phyloP scores from a whole-genome alignment of 768 basidiomycete species.

The Leccinum pellstonianum region DNA sequence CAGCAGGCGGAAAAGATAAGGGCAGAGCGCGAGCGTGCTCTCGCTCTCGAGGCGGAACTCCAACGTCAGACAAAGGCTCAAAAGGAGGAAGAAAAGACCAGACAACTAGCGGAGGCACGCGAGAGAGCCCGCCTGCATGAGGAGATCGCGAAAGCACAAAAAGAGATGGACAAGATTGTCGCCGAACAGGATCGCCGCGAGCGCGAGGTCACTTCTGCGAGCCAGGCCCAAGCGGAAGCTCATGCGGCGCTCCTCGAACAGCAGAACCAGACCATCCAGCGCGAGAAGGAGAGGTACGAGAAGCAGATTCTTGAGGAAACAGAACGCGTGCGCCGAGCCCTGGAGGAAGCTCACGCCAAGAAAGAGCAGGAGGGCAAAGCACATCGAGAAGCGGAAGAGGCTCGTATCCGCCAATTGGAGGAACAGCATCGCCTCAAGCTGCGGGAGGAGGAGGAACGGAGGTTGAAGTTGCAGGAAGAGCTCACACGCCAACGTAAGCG shows the following conservation, averaged over 20 bases:
- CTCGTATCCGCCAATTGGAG: constrained; percentile 24
- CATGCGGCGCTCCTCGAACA: constrained; percentile 25
- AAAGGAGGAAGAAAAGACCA: constrained; percentile 28
- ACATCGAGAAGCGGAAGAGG: constrained; percentile 24
- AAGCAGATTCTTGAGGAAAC: constrained; percentile 26
- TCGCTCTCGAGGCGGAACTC: constrained; percentile 31
- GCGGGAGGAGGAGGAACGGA: constrained; percentile 30
- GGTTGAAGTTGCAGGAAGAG: constrained; percentile 26
- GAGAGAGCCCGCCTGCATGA: constrained; percentile 30
- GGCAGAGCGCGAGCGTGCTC: constrained; percentile 30
- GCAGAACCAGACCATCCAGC: constrained; percentile 21
- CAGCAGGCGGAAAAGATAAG: constrained; percentile 30
- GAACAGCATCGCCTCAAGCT: constrained; percentile 30
- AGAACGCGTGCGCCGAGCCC: constrained; percentile 22
- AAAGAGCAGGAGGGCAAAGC: constrained; percentile 25
- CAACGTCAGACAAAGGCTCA: constrained; percentile 24
- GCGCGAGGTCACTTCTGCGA: constrained; percentile 23
- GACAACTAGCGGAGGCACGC: constrained; percentile 25
- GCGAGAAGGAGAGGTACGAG: constrained; percentile 28
- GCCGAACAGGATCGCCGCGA: constrained; percentile 29
- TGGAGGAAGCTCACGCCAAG: constrained; percentile 27
- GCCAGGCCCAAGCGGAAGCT: constrained; percentile 28
- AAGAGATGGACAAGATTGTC: constrained; percentile 24
- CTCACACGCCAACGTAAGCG: constrained; percentile 23
- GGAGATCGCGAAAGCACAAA: constrained; percentile 28